Evolutionary conservation across 2,329 filamentous ascomycete species (phyloP).

Genomic region (Colletotrichum eleusines): DNA sequence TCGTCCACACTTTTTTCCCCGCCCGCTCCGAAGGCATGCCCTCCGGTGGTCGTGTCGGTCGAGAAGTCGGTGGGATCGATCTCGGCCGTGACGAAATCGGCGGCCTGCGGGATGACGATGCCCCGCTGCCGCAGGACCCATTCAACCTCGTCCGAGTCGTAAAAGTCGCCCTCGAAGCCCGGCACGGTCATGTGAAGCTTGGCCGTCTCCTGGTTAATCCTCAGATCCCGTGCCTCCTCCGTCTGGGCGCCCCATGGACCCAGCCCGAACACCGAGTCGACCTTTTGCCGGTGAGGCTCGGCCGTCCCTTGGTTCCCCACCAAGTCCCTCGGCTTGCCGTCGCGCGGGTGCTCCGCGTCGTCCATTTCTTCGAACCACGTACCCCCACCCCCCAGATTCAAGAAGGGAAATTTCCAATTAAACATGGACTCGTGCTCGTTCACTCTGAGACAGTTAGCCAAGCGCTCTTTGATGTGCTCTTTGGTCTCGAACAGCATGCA

Average conservation of each 20-base stretch:
- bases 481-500: conserved; percentile 71
- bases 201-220: conserved; percentile 52
- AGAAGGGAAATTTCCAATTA: conserved; percentile 70
- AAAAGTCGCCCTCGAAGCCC: conserved; percentile 80
- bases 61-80: conserved; percentile 60
- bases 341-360: conserved; percentile 1
- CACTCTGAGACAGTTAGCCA: conserved; percentile 51
- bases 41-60: background rate
- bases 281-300: conserved; percentile 49
- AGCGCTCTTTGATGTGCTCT: conserved; percentile 60
- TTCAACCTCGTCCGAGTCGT: conserved; percentile 82
- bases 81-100: conserved; percentile 71
- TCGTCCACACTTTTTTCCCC: background rate
- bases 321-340: conserved; percentile 28
- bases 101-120: conserved; percentile 70
- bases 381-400: conserved; percentile 75
- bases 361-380: conserved; percentile 65
- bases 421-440: conserved; percentile 61
- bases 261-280: conserved; percentile 48
- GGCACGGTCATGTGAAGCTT: conserved; percentile 66
- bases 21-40: background rate
- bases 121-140: conserved; percentile 75
- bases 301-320: conserved; percentile 55
- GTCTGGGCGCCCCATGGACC: conserved; percentile 62
- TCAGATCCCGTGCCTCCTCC: conserved; percentile 55